Evolutionary conservation across 352 stramenopile genomes (phyloP).

Genomic region (Pythium plurisporium): DNA sequence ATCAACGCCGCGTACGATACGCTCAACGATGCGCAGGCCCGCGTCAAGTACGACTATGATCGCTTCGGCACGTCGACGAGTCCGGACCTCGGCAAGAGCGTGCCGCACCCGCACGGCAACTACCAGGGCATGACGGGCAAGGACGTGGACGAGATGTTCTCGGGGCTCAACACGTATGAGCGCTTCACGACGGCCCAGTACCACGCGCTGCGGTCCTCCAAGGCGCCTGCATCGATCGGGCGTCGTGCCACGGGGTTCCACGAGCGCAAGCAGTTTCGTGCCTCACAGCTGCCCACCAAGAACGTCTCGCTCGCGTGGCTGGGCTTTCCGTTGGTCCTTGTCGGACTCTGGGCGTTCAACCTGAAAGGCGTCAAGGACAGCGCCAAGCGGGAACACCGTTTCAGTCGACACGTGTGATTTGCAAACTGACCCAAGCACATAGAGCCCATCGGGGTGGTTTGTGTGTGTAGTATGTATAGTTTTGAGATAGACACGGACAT

Average conservation of each 20-base stretch:
- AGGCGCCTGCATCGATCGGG: conserved; percentile 52
- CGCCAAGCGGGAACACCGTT: conserved; percentile 27
- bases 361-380: conserved; percentile 50
- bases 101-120: conserved; percentile 28
- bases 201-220: conserved; percentile 45
- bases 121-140: conserved; percentile 70
- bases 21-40: conserved; percentile 40
- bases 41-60: conserved; percentile 69
- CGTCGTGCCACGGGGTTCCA: conserved; percentile 52
- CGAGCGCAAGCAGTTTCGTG: conserved; percentile 67
- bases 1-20: conserved; percentile 77
- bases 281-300: conserved; percentile 58
- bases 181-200: conserved; percentile 79
- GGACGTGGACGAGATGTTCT: conserved; percentile 75
- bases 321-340: conserved; percentile 46
- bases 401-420: too few species aligned
- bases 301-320: conserved; percentile 55
- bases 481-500: too few species aligned
- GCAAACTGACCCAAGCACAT: too few species aligned
- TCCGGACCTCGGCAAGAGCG: conserved; percentile 26
- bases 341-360: conserved; percentile 60
- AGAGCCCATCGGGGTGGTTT: too few species aligned
- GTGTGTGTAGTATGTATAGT: too few species aligned
- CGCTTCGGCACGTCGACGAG: conserved; percentile 55
- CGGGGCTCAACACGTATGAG: conserved; percentile 61